Evolutionary conservation across 1,284 basidiomycete genomes (phyloP), one percentile per base, ranked within the genome.

Genomic region (Amylostereum areolatum): DNA sequence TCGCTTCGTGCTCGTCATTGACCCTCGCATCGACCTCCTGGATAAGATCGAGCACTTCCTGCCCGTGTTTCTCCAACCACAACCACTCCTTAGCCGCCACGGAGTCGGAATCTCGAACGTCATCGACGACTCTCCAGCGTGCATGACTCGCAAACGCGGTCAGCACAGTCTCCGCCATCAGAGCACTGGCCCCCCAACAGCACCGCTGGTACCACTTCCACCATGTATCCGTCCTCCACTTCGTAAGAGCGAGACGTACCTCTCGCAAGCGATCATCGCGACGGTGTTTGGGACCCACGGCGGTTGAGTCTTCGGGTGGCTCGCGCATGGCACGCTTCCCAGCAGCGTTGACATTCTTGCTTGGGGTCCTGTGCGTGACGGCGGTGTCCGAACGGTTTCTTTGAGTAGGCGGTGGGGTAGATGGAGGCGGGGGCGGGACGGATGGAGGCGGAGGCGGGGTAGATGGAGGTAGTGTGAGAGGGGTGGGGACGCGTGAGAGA

Each of bases 301-400:
- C 37, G 6, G 31, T 12, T 2, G 40, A 62, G 64, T 7, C 47
- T 25, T 12, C n/a, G 31, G 27, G 54, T 56, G 2, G 57, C 61
- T 0, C 60, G 61, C 8, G 52, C 64, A 39, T 39, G 5, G 37
- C 5, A 5, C 37, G 37, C 12, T 39, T 39, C n/a, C 37, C 37
- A 25, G n/a, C 27, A 12, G 5, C 37, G 12, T 39, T 39, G 6
- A 5, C n/a, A 5, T 5, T 5, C 37, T 39, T 64, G 30, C 24
- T 47, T 3, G 32, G 12, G 8, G 18, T 18, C 5, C 32, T 3
- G 43, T 30, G 30, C 27, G 29, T 1, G n/a, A n/a, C n/a, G n/a
- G n/a, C n/a, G n/a, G n/a, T n/a, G n/a, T n/a, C n/a, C n/a, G n/a
- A n/a, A n/a, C n/a, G n/a, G n/a, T n/a, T n/a, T n/a, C n/a, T n/a